Evolutionary conservation across 345 rosid species (phyloP).

Genomic region (Sisymbrium irio): DNA sequence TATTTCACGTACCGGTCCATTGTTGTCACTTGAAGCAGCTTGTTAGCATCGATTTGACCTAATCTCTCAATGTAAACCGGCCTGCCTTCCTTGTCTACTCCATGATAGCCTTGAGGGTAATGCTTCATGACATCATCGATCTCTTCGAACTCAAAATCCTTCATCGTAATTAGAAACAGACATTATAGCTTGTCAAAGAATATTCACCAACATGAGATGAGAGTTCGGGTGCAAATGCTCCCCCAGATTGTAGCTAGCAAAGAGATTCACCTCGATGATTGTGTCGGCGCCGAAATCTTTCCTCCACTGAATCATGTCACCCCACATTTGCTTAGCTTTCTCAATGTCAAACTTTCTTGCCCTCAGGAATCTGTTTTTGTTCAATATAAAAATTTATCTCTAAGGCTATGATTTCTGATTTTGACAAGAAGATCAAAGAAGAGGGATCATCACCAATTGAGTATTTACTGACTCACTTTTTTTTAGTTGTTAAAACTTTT

Average conservation of each 20-base stretch:
- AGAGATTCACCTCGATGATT: constrained; percentile 62
- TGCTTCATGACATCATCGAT: constrained; percentile 73
- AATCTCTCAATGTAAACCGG: constrained; percentile 93
- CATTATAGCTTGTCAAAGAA: not conserved
- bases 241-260: not conserved
- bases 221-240: not conserved
- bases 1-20: constrained; percentile 89
- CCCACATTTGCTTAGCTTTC: constrained; percentile 98
- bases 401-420: not conserved
- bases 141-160: constrained; percentile 97
- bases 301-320: constrained; percentile 98
- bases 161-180: constrained; percentile 5
- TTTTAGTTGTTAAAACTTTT: not conserved
- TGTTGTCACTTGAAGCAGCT: constrained; percentile 87
- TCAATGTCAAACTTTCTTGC: constrained; percentile 97
- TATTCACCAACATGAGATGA: not conserved
- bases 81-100: constrained; percentile 97
- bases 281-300: constrained; percentile 87
- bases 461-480: not conserved
- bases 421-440: not conserved
- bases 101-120: constrained; percentile 97
- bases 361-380: constrained; percentile 71
- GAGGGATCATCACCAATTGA: not conserved
- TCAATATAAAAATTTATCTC: not conserved
- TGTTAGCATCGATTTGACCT: constrained; percentile 89